Evolutionary conservation across 1,284 basidiomycete species (phyloP).

Genomic region (Papiliotrema flavescens): DNA sequence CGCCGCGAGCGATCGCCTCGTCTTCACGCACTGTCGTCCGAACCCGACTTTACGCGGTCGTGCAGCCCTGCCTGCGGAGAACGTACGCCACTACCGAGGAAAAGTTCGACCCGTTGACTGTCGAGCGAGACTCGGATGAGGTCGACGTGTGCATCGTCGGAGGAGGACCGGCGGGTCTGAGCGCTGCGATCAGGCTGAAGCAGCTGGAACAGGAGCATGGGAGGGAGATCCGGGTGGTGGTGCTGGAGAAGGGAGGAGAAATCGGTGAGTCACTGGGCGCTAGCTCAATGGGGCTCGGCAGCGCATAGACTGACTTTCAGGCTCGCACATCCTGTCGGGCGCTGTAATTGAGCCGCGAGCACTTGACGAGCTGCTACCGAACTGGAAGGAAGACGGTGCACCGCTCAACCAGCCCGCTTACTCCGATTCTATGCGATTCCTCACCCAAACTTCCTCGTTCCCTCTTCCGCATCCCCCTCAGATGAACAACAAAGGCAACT

Average conservation of each 20-base stretch:
- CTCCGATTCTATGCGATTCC: slow-evolving; percentile 80
- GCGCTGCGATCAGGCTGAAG: slow-evolving; percentile 93
- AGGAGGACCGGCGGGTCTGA: slow-evolving; percentile 89
- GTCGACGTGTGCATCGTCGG: slow-evolving; percentile 98
- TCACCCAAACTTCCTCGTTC: slow-evolving; percentile 68
- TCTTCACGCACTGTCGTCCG: slow-evolving; percentile 9
- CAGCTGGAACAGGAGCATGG: slow-evolving; percentile 78
- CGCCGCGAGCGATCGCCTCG: background rate
- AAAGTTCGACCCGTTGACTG: slow-evolving; percentile 42
- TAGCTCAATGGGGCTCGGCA: background rate
- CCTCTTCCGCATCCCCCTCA: slow-evolving; percentile 96
- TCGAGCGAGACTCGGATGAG: slow-evolving; percentile 78
- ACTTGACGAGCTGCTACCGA: slow-evolving; percentile 84
- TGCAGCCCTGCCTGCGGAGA: background rate
- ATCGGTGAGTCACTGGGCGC: slow-evolving; percentile 62
- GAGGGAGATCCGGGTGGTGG: slow-evolving; percentile 81
- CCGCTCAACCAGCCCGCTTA: slow-evolving; percentile 74
- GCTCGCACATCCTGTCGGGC: slow-evolving; percentile 92
- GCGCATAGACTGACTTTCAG: slow-evolving; percentile 49
- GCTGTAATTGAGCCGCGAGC: slow-evolving; percentile 92
- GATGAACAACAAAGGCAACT: slow-evolving; percentile 94
- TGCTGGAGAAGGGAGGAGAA: slow-evolving; percentile 93
- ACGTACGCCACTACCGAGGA: slow-evolving; percentile 25
- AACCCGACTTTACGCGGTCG: slow-evolving; percentile 1
- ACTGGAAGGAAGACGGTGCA: slow-evolving; percentile 65